Percentiles rank a stretch among this genome's conserved stretches.
phyloP scores from a whole-genome alignment of 2,329 filamentous ascomycete species.

The Rhynchosporium agropyri region DNA sequence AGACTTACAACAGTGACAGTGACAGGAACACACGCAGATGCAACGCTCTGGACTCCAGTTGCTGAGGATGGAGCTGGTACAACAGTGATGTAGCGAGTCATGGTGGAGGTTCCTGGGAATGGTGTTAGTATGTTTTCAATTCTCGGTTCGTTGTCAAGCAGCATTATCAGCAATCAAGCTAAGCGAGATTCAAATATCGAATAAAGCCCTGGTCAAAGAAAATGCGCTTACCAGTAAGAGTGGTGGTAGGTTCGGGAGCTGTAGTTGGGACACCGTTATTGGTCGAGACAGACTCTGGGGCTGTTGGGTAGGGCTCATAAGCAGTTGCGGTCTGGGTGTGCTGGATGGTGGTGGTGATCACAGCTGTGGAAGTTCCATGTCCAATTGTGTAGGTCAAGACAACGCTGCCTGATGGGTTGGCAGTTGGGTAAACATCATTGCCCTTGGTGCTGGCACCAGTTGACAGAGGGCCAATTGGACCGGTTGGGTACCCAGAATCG shows the following conservation, averaged over 20 bases:
- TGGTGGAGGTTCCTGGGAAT: constrained; percentile 24
- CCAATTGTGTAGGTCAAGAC: constrained; percentile 48
- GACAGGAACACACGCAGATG: constrained; percentile 31
- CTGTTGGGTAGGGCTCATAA: constrained; percentile 32
- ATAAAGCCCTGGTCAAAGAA: background rate
- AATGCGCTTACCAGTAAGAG: constrained; percentile 18
- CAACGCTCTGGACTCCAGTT: constrained; percentile 12
- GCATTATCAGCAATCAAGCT: background rate
- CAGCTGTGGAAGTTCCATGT: constrained; percentile 47
- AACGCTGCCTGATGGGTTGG: constrained; percentile 21
- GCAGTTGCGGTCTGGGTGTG: constrained; percentile 44
- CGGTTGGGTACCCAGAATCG: background rate
- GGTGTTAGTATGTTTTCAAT: background rate
- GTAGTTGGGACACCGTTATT: constrained; percentile 18
- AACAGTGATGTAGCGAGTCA: constrained; percentile 30
- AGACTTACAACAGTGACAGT: constrained; percentile 41
- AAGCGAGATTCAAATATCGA: background rate
- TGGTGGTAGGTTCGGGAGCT: constrained; percentile 23
- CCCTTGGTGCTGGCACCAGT: constrained; percentile 22
- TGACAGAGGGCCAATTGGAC: constrained; percentile 22
- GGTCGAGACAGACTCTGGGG: constrained; percentile 12
- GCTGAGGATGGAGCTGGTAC: constrained; percentile 13
- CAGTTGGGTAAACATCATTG: constrained; percentile 13
- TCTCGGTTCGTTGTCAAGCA: background rate
- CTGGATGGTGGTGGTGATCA: constrained; percentile 49